Evolutionary conservation across 805 yeast species (phyloP), one percentile per base, ranked within the genome.

Genomic region (Candida ulmi): DNA sequence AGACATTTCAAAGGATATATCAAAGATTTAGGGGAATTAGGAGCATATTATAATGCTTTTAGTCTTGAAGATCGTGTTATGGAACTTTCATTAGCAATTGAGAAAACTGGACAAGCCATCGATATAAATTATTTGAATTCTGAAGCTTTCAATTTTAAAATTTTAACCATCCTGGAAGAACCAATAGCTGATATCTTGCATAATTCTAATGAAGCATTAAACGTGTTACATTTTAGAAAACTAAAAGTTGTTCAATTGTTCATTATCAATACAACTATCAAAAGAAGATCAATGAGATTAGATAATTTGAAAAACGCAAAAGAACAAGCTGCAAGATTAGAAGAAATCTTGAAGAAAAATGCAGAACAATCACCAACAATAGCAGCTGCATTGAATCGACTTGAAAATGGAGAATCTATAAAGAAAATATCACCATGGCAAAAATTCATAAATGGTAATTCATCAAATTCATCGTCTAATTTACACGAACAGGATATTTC

Each of bases 71-170:
- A 65, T 40, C 51, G 50, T 17, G 43, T 49, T 18, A 36, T 13
- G 25, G 34, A 50, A 35, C 30, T 80, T 37, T 75, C 93, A 1
- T 54, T 78, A 4, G 68, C 79, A 3, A 71, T 87, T 44, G 98
- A 93, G 55, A 78, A 79, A 45, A 76, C 88, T 23, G 97, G 98
- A 2, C 88, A 85, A 53, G 83, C 88, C 1, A 80, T 86, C 46
- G 98, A 93, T 58, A 74, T 80, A 30, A 77, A 74, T 29, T 79
- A 74, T 44, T 72, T 80, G 16, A 74, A 78, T 17, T 57, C 70
- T 8, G 74, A 69, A 42, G 65, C 67, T 19, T 46, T 70, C 31
- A 59, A 62, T 3, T 51, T 50, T 40, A 66, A 66, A 28, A 46
- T 69, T 13, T 47, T 59, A 32, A 60, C 62, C 8, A 43, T 58